Base-by-base conservation (phyloP, 306 rosid species). In the Quercus parvula region DNA sequence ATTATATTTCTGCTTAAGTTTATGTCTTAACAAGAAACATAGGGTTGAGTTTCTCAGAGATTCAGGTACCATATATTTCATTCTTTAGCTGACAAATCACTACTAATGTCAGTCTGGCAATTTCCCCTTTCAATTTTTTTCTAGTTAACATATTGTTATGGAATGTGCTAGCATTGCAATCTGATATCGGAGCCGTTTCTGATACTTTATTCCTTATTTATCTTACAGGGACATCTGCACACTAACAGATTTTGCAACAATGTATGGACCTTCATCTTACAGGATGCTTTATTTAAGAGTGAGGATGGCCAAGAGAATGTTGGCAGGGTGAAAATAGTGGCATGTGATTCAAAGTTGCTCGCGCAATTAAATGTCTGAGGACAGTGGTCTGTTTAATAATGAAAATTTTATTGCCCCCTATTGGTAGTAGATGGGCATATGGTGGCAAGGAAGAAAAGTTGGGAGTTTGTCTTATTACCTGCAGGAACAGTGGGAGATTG, bases 211-310 rank as follows among this genome's bases (percentile, higher is more conserved):
- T 46, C 69, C n/a, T 52, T 55, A 1, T 73, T 74, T 74, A 11
- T 64, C 59, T 13, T 74, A 78, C 94, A 92, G 98, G 99, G 99
- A 72, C 99, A 95, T 89, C 87, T 95, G 74, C 99, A 95, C 86
- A 95, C 99, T 30, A 92, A 92, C 78, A 88, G 99, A 82, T 95
- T 95, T 84, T 92, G 98, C 76, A 92, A 95, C 89, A 95, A 95
- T 72, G 98, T 92, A 63, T 91, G 99, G 99, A 95, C 99, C 77
- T 95, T 95, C 86, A 95, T 95, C 80, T 86, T 95, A 73, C 97
- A 92, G 77, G 56, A 87, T 81, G 98, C 98, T 14, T 0, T 2
- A 74, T 88, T 92, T 22, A 92, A 95, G 90, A 86, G 74, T 30
- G 99, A 92, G 62, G 98, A 95, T 15, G 17, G 35, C 77, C 82